Evolutionary conservation across 148 eudicot species (phyloP).

Genomic region (Silene latifolia): DNA sequence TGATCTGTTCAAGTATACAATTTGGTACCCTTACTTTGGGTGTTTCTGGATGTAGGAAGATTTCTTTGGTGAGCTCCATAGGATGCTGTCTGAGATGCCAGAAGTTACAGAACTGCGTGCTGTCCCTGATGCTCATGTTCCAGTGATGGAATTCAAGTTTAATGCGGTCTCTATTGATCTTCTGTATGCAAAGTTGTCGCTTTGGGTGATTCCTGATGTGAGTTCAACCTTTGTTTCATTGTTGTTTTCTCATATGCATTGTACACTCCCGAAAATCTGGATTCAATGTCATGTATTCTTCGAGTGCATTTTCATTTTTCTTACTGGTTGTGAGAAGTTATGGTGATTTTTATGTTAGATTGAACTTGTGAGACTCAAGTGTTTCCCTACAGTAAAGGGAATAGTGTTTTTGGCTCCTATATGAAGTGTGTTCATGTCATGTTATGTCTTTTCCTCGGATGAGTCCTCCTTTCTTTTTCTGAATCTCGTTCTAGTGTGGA

Average conservation of each 20-base stretch:
- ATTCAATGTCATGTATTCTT: background rate
- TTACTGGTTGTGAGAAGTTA: background rate
- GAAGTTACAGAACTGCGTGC: constrained; percentile 56
- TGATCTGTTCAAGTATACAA: background rate
- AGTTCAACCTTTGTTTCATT: constrained; percentile 10
- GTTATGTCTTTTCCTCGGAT: background rate
- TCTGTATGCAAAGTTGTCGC: constrained; percentile 61
- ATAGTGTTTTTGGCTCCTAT: background rate
- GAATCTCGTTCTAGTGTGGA: background rate
- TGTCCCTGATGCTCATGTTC: constrained; percentile 67
- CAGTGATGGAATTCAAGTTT: constrained; percentile 58
- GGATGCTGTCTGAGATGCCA: constrained; percentile 54
- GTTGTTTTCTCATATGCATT: constrained; percentile 8
- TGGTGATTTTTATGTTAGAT: background rate
- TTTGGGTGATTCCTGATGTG: constrained; percentile 66
- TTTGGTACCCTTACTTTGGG: constrained; percentile 9
- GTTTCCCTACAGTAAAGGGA: background rate
- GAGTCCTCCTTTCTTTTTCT: background rate
- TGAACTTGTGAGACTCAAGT: no score
- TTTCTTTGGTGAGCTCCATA: constrained; percentile 61
- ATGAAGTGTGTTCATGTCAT: background rate
- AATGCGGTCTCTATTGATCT: constrained; percentile 64
- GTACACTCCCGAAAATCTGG: background rate
- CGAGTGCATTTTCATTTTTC: background rate
- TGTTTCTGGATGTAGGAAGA: constrained; percentile 41